phyloP scores from a whole-genome alignment of 805 yeast genomes.

The Kregervanrija fluxuum region DNA sequence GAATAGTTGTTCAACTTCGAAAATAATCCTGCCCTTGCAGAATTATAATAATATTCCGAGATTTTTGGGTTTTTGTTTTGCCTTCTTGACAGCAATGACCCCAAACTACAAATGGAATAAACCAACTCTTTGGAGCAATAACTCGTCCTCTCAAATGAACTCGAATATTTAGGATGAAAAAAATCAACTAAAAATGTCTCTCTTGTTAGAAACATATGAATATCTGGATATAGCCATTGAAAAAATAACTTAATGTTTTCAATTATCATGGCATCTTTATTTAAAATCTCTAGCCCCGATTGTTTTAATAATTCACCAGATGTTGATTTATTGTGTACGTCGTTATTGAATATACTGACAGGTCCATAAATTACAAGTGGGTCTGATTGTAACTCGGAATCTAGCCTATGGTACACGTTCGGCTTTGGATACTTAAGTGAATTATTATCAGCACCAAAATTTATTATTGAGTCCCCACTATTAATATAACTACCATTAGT shows the following conservation, averaged over 20 bases:
- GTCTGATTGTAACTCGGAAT: conserved; percentile 6
- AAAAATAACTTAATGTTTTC: conserved; percentile 31
- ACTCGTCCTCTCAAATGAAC: conserved; percentile 13
- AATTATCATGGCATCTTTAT: conserved; percentile 22
- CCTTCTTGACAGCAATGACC: conserved; percentile 37
- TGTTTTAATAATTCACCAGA: not conserved
- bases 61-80: conserved; percentile 33
- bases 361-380: conserved; percentile 15
- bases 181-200: conserved; percentile 57
- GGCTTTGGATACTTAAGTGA: conserved; percentile 13
- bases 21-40: conserved; percentile 37
- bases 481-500: too few species aligned
- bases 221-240: conserved; percentile 61
- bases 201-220: conserved; percentile 53
- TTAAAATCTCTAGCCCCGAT: conserved; percentile 21
- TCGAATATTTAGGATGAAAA: conserved; percentile 44
- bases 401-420: conserved; percentile 11
- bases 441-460: too few species aligned
- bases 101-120: conserved; percentile 52
- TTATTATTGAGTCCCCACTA: too few species aligned
- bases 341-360: conserved; percentile 29
- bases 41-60: conserved; percentile 37
- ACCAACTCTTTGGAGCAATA: conserved; percentile 52
- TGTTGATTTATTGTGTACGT: not conserved
- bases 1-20: conserved; percentile 36